Evolutionary conservation across 768 basidiomycete genomes (phyloP), one percentile per base, ranked within the genome.

Genomic region (Pulveroboletus ravenelii): DNA sequence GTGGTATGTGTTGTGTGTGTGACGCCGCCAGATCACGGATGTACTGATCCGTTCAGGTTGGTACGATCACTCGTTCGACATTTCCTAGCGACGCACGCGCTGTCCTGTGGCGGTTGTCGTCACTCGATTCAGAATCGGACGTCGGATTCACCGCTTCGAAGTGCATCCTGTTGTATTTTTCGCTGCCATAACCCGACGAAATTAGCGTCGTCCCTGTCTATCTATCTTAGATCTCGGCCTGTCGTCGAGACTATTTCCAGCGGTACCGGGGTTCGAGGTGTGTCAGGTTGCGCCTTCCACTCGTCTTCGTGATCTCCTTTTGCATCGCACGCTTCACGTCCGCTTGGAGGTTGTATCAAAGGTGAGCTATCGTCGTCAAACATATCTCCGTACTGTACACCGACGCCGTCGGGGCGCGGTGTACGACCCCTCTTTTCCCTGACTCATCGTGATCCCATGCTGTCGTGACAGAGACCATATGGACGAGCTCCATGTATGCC

Each of bases 111-210:
- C 20, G 47, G 25, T 27, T 2, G 46, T 46, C 43, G 46, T 46
- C 43, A 41, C 53, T 50, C 15, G 8, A 18, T 58, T 49, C 39
- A 27, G 55, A 58, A 53, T 37, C 31, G 12, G 34, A 27, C 9
- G 14, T 2, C 29, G 38, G 55, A 57, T 58, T 35, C 56, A 35
- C 47, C 3, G 37, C 42, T 49, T 55, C 54, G 37, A 5, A 10
- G 30, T 13, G 30, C 32, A 18, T 35, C 23, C 34, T 15, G 8
- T 48, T 25, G 32, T 50, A 40, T 55, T 44, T 23, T 23, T 23
- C 20, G 20, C 20, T 23, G 20, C 20, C 20, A 23, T 23, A 23
- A 23, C 20, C 20, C 20, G 20, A 27, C 42, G 10, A 12, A 17
- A 9, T 30, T 13, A 8, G 20, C 18, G 31, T 23, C 43, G 31